Base-by-base conservation (phyloP, 176 grass and related monocot species). In the Eragrostis curvula region DNA sequence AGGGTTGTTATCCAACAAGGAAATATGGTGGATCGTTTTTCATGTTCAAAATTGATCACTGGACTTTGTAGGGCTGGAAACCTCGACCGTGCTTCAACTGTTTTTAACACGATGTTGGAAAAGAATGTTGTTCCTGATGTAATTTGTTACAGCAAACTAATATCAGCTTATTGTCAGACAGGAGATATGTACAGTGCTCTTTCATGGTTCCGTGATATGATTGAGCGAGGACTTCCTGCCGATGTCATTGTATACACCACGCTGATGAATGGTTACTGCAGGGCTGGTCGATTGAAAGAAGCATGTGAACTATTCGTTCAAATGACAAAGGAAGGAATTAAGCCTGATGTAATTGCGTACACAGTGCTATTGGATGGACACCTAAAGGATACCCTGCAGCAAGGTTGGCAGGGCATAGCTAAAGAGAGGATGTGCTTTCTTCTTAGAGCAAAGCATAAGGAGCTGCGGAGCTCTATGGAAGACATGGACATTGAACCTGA, bases 221-320 rank as follows among this genome's bases (percentile, higher is more conserved):
- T 65, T 18, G 69, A 68, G 44, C 83, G 45, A 74, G 93, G 82
- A 17, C 52, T 86, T 86, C 64, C 39, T 46, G 77, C 14, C 21
- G 57, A 50, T 61, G 29, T 79, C 45, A 50, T 81, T 36, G 79
- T 96, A 17, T 96, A 92, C 83, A 96, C 90, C 24, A 57, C 43
- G 47, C 66, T 90, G 75, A 92, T 96, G 83, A 81, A 78, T 79
- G 93, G 93, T 78, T 96, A 87, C 78, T 90, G 85, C 87, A 92
- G 80, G 69, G 70, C 23, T 56, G 84, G 84, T 61, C 39, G 23
- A 28, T 57, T 92, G 68, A 28, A 77, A 85, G 87, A 89, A 82
- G 93, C 87, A 32, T 83, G 57, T 76, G 45, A 55, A 61, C 82
- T 95, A 50, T 92, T 95, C 68, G n/a, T 27, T 87, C 52, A 90